Evolutionary conservation across 345 rosid genomes (phyloP).

Genomic region (Boechera stricta): DNA sequence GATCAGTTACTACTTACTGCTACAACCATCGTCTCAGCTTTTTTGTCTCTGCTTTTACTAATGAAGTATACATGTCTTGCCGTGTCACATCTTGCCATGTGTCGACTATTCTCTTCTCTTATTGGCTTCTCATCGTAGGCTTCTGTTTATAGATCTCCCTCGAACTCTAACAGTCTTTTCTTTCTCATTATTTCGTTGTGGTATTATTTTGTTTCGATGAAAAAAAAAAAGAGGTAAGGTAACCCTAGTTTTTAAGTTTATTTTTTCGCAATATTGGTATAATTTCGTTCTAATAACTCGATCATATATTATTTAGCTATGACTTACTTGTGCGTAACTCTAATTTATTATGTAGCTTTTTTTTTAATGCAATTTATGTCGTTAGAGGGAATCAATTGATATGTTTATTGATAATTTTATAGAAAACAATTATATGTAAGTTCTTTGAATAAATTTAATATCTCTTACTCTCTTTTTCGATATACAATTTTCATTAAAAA

Average conservation of each 20-base stretch:
- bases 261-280: too few species aligned
- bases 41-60: conserved; percentile 42
- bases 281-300: too few species aligned
- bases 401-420: too few species aligned
- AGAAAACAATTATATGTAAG: too few species aligned
- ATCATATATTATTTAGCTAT: too few species aligned
- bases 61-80: conserved; percentile 25
- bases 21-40: conserved; percentile 45
- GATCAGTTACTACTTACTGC: conserved; percentile 37
- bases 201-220: neutral
- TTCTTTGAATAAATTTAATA: neutral
- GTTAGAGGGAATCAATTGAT: too few species aligned
- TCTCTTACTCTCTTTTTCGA: too few species aligned
- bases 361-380: too few species aligned
- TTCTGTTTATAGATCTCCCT: neutral
- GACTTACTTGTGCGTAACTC: too few species aligned
- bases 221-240: neutral
- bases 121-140: conserved; percentile 19
- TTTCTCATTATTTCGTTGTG: neutral
- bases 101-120: conserved; percentile 25
- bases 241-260: neutral
- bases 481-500: too few species aligned
- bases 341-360: too few species aligned
- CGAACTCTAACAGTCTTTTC: neutral
- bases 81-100: conserved; percentile 30